Evolutionary conservation across 2,329 filamentous ascomycete genomes (phyloP), one percentile per base, ranked within the genome.

Genomic region (Hypomyces perniciosus): DNA sequence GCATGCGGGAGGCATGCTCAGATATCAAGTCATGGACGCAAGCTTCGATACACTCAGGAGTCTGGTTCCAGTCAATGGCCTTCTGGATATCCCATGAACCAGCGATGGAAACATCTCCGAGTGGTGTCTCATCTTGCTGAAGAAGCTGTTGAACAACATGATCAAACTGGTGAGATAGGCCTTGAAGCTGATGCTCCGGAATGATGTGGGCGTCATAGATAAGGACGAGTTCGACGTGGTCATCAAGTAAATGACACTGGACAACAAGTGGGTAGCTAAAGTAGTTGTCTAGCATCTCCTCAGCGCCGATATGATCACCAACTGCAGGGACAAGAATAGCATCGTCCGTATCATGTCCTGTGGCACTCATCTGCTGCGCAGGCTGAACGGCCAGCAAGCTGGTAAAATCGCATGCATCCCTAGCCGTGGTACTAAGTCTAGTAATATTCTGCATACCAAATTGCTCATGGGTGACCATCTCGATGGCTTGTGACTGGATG

Each of bases 321-420:
- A 5, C 20, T 27, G 10, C 10, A 12, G 20, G 27, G 30, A 8
- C 10, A n/a, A 37, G 34, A 37, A n/a, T n/a, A 3, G 9, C 34
- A 9, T 37, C 34, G 9, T 37, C 34, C 34, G 9, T n/a, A n/a
- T 38, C n/a, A 33, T 39, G n/a, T 30, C 37, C 42, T 46, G 38
- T 33, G 31, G 9, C 12, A 20, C 20, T 20, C 7, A 45, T 26
- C 26, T 35, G 44, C n/a, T 46, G 45, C 45, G 43, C 38, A 30
- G 53, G 53, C 39, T 55, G 50, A 20, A 55, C 44, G 40, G 53
- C 47, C 7, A 55, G 40, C 6, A 55, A 20, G 45, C 46, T 52
- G 5, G 42, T 42, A 31, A 54, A 54, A n/a, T 54, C 29, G 29
- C 46, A 50, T 9, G 47, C 44, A 9, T 49, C 47, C 28, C 47